Base-by-base conservation (phyloP, 192 early-diverging fungal species). In the Entrophospora sp. region DNA sequence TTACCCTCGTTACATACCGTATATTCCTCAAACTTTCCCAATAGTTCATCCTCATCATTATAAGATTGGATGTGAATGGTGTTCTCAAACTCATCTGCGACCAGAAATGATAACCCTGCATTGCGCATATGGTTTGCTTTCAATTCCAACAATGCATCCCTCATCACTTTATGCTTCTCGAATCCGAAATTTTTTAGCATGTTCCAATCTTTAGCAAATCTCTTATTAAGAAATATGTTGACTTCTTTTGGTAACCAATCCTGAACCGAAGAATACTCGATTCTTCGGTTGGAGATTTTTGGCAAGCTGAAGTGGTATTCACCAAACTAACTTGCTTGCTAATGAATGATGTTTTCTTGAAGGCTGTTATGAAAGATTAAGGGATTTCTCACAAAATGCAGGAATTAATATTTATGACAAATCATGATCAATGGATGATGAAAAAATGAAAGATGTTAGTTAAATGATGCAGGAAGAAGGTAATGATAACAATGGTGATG, bases 21-120 rank as follows among this genome's bases (percentile, higher is more conserved):
- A 52, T 52, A 49, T 49, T 49, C n/a, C 20, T 49, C n/a, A 49
- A 49, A 49, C 24, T 49, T 49, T 14, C 18, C 48, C 48, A 49
- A 49, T 24, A 24, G 48, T 24, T 20, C n/a, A 49, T n/a, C 48
- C 24, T 49, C 48, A 49, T 49, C 24, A 49, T 49, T n/a, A 49
- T 49, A 49, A n/a, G n/a, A 9, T 49, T 49, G 48, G 18, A 49
- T 22, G 24, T 49, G 20, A 22, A 49, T 40, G 38, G 38, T 40
- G 38, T 40, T 40, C 38, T 40, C 38, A 40, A 40, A 14, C 38
- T 40, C n/a, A 9, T 40, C 14, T 40, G 38, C 38, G 38, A 40
- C 38, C 38, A 40, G 38, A 40, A 40, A 40, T 40, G 38, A 14
- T 14, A 40, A 40, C 38, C 38, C 38, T 40, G 38, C 6, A 9